Conservation (phyloP, 345 rosid species). For the Luvunga scandens region DNA sequence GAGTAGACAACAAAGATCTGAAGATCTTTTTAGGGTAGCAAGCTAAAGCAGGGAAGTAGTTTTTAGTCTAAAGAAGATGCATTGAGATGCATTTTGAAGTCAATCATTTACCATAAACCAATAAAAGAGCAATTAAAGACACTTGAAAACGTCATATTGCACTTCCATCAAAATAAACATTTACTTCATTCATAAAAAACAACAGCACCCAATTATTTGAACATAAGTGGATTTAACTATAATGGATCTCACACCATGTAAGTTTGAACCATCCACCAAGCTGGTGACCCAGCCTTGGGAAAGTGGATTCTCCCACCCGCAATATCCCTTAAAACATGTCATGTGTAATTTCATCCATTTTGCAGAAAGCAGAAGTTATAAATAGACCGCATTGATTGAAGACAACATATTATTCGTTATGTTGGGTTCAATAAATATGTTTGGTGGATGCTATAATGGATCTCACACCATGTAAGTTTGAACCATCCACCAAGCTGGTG, state of each 20-base stretch:
- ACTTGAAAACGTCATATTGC: too few species aligned
- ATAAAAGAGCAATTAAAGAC: neutral
- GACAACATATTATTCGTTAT: neutral
- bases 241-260: constrained; percentile 4
- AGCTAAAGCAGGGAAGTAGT: neutral
- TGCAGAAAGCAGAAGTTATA: neutral
- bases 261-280: constrained; percentile 16
- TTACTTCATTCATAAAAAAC: constrained; percentile 4
- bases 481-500: constrained; percentile 13
- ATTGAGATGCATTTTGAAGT: neutral
- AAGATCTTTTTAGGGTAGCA: neutral
- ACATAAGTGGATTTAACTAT: neutral
- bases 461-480: constrained; percentile 5
- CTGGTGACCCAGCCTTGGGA: constrained; percentile 6
- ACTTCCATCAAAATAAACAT: neutral
- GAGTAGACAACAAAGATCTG: neutral
- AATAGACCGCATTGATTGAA: constrained; percentile 11
- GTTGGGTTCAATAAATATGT: constrained; percentile 12
- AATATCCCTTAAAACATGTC: neutral
- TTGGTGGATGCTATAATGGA: neutral
- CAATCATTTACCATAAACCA: neutral
- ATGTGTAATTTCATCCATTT: neutral
- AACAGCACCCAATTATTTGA: neutral
- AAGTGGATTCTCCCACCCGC: neutral
- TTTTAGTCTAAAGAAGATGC: neutral